phyloP scores from a whole-genome alignment of 306 rosid species.

The Canavalia ensiformis region DNA sequence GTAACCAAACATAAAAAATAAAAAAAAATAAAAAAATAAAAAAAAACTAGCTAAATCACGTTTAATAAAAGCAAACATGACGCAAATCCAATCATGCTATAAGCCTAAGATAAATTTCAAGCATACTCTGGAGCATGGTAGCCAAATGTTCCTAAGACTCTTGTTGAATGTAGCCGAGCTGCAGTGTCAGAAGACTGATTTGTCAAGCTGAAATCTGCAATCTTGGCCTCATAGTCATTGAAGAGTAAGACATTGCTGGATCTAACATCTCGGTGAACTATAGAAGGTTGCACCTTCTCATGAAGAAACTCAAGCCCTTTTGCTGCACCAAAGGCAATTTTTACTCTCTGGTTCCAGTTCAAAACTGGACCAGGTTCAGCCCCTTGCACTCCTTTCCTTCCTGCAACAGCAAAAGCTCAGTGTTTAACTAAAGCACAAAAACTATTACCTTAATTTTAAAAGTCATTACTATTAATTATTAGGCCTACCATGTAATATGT shows the following conservation, averaged over 20 bases:
- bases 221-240: conserved; percentile 69
- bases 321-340: conserved; percentile 87
- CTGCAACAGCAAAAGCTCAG: conserved; percentile 54
- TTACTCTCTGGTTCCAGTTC: conserved; percentile 82
- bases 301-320: conserved; percentile 92
- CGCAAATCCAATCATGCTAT: no score
- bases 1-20: no score
- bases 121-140: conserved; percentile 98
- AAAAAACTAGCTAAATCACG: no score
- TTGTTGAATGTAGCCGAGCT: conserved; percentile 87
- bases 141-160: conserved; percentile 95
- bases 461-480: neutral
- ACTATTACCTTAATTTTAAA: neutral
- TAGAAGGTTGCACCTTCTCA: conserved; percentile 83
- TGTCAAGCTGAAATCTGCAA: conserved; percentile 84
- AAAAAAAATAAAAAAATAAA: no score
- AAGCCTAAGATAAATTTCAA: conserved; percentile 25
- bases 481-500: conserved; percentile 76
- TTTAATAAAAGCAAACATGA: no score
- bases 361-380: conserved; percentile 93
- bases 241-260: conserved; percentile 89
- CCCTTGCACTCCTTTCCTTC: conserved; percentile 93
- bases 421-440: conserved; percentile 5
- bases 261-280: conserved; percentile 86
- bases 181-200: conserved; percentile 90